Conservation (phyloP, 2,329 filamentous ascomycete species). For the Fusarium incarnatum region DNA sequence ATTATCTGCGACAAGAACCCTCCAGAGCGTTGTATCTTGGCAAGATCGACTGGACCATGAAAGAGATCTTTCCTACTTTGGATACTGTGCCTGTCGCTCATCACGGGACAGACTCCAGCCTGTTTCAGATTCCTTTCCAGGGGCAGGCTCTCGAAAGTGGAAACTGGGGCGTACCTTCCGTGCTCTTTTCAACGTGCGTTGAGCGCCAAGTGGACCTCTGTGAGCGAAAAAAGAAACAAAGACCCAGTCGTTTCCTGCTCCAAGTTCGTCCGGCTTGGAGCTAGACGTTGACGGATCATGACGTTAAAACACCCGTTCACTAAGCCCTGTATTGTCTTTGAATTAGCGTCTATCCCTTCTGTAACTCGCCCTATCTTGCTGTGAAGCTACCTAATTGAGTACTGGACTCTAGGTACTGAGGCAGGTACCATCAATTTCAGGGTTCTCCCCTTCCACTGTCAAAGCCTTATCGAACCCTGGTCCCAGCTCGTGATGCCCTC, state of each 20-base stretch:
- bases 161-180: slow-evolving; percentile 33
- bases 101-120: slow-evolving; percentile 1
- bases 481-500: slow-evolving; percentile 6
- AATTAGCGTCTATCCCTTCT: neutral
- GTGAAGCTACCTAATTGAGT: neutral
- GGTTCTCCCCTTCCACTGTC: neutral
- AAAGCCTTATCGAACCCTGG: slow-evolving; percentile 32
- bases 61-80: slow-evolving; percentile 25
- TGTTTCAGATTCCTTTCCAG: slow-evolving; percentile 41
- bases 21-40: neutral
- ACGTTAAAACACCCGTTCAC: slow-evolving; percentile 1
- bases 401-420: neutral
- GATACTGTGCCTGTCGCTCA: slow-evolving; percentile 14
- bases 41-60: slow-evolving; percentile 12
- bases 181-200: neutral
- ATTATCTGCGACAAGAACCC: neutral
- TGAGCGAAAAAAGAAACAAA: slow-evolving; percentile 28
- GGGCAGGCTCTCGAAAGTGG: slow-evolving; percentile 18
- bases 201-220: slow-evolving; percentile 12
- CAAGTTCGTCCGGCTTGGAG: slow-evolving; percentile 12
- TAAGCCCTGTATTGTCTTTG: neutral
- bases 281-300: slow-evolving; percentile 21
- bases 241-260: slow-evolving; percentile 5
- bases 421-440: neutral
- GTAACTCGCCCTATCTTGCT: no score